Conservation (phyloP, 108 stramenopile species). For the Cyclotella cryptica region DNA sequence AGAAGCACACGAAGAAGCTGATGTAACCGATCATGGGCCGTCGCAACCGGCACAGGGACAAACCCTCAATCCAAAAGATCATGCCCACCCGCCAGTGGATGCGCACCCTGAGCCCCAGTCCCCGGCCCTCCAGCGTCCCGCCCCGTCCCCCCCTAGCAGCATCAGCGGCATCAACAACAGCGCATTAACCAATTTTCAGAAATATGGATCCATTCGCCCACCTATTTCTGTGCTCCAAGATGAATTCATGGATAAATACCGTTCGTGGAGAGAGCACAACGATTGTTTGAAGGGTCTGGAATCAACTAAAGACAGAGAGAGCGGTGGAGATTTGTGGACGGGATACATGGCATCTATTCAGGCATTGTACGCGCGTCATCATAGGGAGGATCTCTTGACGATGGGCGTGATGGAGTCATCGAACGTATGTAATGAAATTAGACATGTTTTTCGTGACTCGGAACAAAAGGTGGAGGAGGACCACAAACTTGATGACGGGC, state of each 20-base stretch:
- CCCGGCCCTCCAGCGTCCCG: background rate
- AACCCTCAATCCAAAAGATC: background rate
- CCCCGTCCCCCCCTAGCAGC: background rate
- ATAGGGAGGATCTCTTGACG: background rate
- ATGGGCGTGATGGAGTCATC: background rate
- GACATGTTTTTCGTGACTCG: background rate
- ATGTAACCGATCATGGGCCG: background rate
- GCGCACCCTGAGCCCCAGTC: background rate
- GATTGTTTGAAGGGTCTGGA: slow-evolving; percentile 32
- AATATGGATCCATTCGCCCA: slow-evolving; percentile 46
- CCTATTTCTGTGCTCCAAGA: slow-evolving; percentile 38
- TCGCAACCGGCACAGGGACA: background rate
- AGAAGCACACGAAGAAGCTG: background rate
- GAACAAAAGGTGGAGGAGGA: slow-evolving; percentile 3
- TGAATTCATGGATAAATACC: slow-evolving; percentile 48
- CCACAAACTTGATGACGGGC: background rate
- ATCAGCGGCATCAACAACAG: background rate
- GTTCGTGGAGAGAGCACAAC: slow-evolving; percentile 41
- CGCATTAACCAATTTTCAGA: slow-evolving; percentile 33
- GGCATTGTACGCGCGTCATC: background rate
- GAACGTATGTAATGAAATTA: background rate
- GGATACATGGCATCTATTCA: slow-evolving; percentile 13
- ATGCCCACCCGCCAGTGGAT: background rate
- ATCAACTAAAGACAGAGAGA: background rate
- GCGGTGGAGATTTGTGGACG: slow-evolving; percentile 6